These are phyloP conservation scores for Martiniozyma asiatica DNA, from an alignment of 1,139 yeast species.

Conservation along the genomic window DNA sequence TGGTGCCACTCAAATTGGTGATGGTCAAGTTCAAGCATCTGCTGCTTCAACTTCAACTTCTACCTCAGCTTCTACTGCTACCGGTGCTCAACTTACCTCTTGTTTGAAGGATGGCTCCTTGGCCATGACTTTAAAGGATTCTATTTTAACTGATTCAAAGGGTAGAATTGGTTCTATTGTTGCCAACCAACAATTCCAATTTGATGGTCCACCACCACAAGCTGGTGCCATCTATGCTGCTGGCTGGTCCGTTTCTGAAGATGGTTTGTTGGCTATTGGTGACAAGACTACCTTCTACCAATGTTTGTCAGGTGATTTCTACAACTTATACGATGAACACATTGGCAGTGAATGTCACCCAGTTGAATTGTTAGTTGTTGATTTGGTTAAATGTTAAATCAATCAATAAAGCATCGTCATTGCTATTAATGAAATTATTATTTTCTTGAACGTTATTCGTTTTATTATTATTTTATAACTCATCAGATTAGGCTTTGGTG, in stretches of 20 bases:
- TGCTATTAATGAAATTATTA: no score
- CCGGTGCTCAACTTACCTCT: constrained; percentile 20
- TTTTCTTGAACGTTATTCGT: no score
- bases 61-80: constrained; percentile 1
- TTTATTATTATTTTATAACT: no score
- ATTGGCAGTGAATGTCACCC: constrained; percentile 56
- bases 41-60: no score
- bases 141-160: constrained; percentile 44
- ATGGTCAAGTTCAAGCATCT: no score
- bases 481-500: no score
- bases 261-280: constrained; percentile 65
- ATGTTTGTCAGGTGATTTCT: constrained; percentile 70
- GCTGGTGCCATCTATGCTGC: constrained; percentile 81
- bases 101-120: constrained; percentile 43
- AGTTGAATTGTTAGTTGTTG: constrained; percentile 53
- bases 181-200: constrained; percentile 80
- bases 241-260: constrained; percentile 63
- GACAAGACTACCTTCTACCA: constrained; percentile 55
- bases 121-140: constrained; percentile 39
- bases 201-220: constrained; percentile 87
- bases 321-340: constrained; percentile 66
- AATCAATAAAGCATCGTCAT: no score
- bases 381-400: constrained; percentile 46
- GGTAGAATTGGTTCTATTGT: constrained; percentile 78
- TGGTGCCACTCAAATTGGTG: no score